phyloP scores from a whole-genome alignment of 2,329 filamentous ascomycete genomes.

The Aureobasidium sp. region DNA sequence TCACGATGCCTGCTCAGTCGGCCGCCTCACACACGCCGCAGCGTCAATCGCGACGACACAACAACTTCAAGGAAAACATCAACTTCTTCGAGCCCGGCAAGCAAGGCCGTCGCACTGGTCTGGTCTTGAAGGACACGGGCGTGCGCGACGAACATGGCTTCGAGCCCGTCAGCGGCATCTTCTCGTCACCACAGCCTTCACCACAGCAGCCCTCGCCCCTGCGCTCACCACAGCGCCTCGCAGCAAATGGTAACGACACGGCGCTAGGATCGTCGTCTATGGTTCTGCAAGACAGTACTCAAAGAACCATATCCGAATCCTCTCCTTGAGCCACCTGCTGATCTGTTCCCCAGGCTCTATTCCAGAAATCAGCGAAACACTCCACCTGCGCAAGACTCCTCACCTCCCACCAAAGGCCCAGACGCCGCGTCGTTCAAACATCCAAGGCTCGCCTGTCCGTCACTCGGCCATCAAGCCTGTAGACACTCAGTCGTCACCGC shows the following conservation, averaged over 20 bases:
- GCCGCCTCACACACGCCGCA: slow-evolving; percentile 16
- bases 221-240: slow-evolving; percentile 24
- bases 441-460: slow-evolving; percentile 52
- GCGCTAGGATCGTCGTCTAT: slow-evolving; percentile 49
- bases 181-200: slow-evolving; percentile 73
- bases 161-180: slow-evolving; percentile 78
- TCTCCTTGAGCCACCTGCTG: background rate
- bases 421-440: slow-evolving; percentile 59
- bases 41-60: slow-evolving; percentile 16
- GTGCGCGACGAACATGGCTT: slow-evolving; percentile 86
- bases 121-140: slow-evolving; percentile 70
- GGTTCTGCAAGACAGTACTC: slow-evolving; percentile 54
- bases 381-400: slow-evolving; percentile 36
- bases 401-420: slow-evolving; percentile 45
- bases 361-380: slow-evolving; percentile 40
- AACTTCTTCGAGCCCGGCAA: slow-evolving; percentile 20
- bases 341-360: slow-evolving; percentile 37
- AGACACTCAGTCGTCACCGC: slow-evolving; percentile 33
- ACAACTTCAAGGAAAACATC: slow-evolving; percentile 19
- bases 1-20: slow-evolving; percentile 5
- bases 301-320: background rate
- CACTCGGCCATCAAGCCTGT: slow-evolving; percentile 52
- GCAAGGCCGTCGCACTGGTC: slow-evolving; percentile 71
- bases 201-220: slow-evolving; percentile 28
- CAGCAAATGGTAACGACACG: slow-evolving; percentile 28